Base-by-base conservation (phyloP, 371 early-diverging fungal genomes). In the Mucor sp. region DNA sequence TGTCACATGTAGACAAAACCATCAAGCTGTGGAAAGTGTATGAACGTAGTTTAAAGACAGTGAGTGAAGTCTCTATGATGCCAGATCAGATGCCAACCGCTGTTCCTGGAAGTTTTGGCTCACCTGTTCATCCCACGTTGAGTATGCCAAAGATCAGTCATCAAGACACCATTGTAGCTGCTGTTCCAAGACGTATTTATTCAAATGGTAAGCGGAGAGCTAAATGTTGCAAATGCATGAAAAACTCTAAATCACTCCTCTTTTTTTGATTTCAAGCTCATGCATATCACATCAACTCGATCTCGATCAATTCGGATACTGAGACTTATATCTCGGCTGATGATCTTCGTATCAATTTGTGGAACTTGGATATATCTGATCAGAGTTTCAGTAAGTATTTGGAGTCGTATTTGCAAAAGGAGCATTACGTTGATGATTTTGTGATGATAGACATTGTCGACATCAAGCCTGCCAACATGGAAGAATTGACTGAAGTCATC, bases 301-400 rank as follows among this genome's bases (percentile, higher is more conserved):
- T 98, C 28, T 95, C 95, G 30, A 86, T 95, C 68, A 96, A 96
- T 74, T 91, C 93, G 25, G 96, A 95, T 76, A 89, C 86, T 59
- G 95, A 96, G 71, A 97, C 93, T 19, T 94, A 93, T 69, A 80
- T 98, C 39, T 94, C 95, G 15, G 93, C 96, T n/a, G 99, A 98
- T 74, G 97, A 96, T 79, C 78, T 98, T 66, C 82, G 95, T 67
- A 90, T 98, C 77, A 97, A 95, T 71, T 76, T 98, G 58, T 96
- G 96, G 96, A 95, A 95, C 72, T 71, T 96, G 62, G 89, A 90
- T 69, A 87, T 93, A 39, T 91, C 91, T 39, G 91, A 95, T 70
- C 95, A 95, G 79, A 92, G 93, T 66, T 96, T 96, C 80, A 82
- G 82, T 82, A 67, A 68, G 70, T 57, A 35, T 9, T 19, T 2